Conservation (phyloP, 2,329 filamentous ascomycete genomes). For the Penicillium vulpinum region DNA sequence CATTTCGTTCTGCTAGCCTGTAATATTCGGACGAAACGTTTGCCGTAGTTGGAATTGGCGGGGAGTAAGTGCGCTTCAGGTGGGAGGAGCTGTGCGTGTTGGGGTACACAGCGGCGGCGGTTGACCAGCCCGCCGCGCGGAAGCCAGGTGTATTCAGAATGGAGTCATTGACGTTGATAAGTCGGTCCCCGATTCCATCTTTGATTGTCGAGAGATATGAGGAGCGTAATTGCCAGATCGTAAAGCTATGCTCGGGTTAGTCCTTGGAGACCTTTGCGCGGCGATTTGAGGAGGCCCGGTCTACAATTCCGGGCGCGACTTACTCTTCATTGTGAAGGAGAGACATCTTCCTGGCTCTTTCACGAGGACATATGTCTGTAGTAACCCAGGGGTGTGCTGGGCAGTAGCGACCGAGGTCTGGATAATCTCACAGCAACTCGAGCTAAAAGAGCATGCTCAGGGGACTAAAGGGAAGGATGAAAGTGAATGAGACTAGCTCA, state of each 20-base stretch:
- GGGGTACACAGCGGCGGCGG: constrained; percentile 38
- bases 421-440: constrained; percentile 4
- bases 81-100: constrained; percentile 48
- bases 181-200: constrained; percentile 64
- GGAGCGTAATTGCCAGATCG: constrained; percentile 65
- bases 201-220: constrained; percentile 65
- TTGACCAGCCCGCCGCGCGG: constrained; percentile 63
- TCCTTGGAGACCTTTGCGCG: constrained; percentile 4
- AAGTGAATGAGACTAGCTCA: constrained; percentile 11
- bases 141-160: constrained; percentile 66
- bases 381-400: neutral
- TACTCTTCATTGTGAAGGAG: constrained; percentile 56
- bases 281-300: neutral
- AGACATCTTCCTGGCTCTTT: constrained; percentile 42
- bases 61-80: constrained; percentile 65
- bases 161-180: constrained; percentile 64
- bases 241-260: constrained; percentile 51
- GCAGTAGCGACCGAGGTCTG: constrained; percentile 6
- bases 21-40: constrained; percentile 65
- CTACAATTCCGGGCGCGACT: constrained; percentile 20
- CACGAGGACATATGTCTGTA: neutral
- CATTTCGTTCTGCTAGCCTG: constrained; percentile 46
- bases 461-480: constrained; percentile 16
- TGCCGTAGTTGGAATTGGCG: constrained; percentile 61
- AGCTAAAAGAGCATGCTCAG: constrained; percentile 13